Conservation (phyloP, 257 asterid genomes). For the Lavandula angustifolia region DNA sequence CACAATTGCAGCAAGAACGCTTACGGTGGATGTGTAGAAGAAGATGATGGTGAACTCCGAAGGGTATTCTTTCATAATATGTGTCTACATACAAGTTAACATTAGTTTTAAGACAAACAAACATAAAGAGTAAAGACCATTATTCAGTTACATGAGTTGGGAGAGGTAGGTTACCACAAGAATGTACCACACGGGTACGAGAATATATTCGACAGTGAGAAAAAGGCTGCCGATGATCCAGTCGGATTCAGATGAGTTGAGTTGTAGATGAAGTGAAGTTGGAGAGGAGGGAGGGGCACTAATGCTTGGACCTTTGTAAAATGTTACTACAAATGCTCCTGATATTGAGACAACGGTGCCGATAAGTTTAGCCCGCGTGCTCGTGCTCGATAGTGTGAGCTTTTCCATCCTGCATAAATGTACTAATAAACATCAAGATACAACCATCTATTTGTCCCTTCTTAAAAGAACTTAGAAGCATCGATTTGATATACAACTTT, state of each 20-base stretch:
- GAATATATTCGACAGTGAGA: slow-evolving; percentile 65
- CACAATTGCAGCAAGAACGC: slow-evolving; percentile 62
- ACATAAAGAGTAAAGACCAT: background rate
- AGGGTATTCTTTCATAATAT: slow-evolving; percentile 84
- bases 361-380: slow-evolving; percentile 64
- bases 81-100: slow-evolving; percentile 45
- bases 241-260: slow-evolving; percentile 47
- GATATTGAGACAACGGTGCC: slow-evolving; percentile 76
- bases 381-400: slow-evolving; percentile 52
- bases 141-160: background rate
- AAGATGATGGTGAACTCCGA: slow-evolving; percentile 60
- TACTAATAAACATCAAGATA: background rate
- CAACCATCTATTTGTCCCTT: too few relatives aligned
- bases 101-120: background rate
- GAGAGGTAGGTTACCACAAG: slow-evolving; percentile 52
- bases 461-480: too few relatives aligned
- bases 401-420: slow-evolving; percentile 75
- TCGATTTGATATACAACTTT: too few relatives aligned
- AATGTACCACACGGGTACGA: slow-evolving; percentile 92
- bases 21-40: slow-evolving; percentile 79
- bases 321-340: slow-evolving; percentile 84
- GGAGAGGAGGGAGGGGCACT: slow-evolving; percentile 31
- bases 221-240: slow-evolving; percentile 81
- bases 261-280: slow-evolving; percentile 23
- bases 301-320: slow-evolving; percentile 75